These are phyloP conservation scores for Euryodendron excelsum DNA, from an alignment of 148 eudicot species.

Conservation along the genomic window DNA sequence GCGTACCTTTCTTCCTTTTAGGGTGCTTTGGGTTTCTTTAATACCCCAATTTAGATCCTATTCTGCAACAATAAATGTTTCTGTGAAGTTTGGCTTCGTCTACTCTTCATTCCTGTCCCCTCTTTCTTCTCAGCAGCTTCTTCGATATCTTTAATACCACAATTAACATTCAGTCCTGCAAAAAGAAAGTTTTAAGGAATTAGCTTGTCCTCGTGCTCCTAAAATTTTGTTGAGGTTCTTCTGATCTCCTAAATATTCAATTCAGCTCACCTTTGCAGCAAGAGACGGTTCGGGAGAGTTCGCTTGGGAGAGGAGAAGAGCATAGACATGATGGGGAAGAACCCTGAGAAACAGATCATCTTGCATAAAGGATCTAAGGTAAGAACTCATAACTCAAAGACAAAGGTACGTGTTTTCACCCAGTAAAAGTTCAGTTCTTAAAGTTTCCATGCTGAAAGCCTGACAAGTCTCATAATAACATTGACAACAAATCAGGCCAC, in stretches of 20 bases:
- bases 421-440: no score
- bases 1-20: constrained; percentile 1
- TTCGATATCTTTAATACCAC: not conserved
- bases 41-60: constrained; percentile 14
- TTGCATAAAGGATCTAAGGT: constrained; percentile 31
- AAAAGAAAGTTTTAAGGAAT: not conserved
- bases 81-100: constrained; percentile 26
- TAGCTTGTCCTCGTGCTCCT: not conserved
- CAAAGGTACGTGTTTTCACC: not conserved
- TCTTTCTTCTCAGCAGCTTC: constrained; percentile 21
- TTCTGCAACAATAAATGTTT: constrained; percentile 11
- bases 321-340: constrained; percentile 29
- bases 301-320: not conserved
- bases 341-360: constrained; percentile 23
- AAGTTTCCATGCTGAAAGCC: not conserved
- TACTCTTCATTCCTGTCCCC: constrained; percentile 10
- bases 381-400: constrained; percentile 4
- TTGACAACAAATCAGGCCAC: constrained; percentile 22
- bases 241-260: not conserved
- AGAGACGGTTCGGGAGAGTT: not conserved
- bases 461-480: not conserved
- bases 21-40: constrained; percentile 8
- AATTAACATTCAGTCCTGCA: not conserved
- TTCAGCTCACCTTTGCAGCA: not conserved
- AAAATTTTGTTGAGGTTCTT: not conserved